Conservation (phyloP, 83 land plant species). For the Larix sibirica region DNA sequence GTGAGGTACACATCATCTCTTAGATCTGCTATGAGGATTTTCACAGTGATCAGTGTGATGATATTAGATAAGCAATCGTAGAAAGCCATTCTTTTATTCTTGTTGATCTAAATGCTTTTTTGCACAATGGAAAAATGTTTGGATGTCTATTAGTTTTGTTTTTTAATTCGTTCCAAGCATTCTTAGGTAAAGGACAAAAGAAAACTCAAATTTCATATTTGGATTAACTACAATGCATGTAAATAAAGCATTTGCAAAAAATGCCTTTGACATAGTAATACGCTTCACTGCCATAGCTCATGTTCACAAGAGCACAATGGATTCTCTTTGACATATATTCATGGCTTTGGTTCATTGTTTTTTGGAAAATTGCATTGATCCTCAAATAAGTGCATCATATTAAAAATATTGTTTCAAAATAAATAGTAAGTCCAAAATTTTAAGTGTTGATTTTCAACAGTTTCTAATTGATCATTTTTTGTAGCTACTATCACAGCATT, state of each 20-base stretch:
- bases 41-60: too few species aligned
- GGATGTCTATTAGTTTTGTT: too few species aligned
- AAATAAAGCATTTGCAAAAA: slow-evolving; percentile 61
- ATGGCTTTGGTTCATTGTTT: background rate
- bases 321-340: slow-evolving; percentile 69
- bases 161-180: too few species aligned
- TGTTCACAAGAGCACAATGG: slow-evolving; percentile 86
- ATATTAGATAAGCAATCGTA: too few species aligned
- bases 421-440: background rate
- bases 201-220: too few species aligned
- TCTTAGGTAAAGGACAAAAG: too few species aligned
- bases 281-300: slow-evolving; percentile 94
- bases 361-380: slow-evolving; percentile 3
- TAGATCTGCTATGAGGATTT: too few species aligned
- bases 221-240: slow-evolving; percentile 46
- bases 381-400: background rate
- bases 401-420: background rate
- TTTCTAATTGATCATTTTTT: background rate
- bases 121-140: too few species aligned
- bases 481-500: slow-evolving; percentile 86
- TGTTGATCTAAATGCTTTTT: too few species aligned
- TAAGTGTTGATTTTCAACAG: background rate
- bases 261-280: slow-evolving; percentile 91
- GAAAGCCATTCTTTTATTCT: too few species aligned
- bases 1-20: too few species aligned